These are phyloP conservation scores for Glycyrrhiza uralensis DNA, from an alignment of 306 rosid species.

Conservation along the genomic window DNA sequence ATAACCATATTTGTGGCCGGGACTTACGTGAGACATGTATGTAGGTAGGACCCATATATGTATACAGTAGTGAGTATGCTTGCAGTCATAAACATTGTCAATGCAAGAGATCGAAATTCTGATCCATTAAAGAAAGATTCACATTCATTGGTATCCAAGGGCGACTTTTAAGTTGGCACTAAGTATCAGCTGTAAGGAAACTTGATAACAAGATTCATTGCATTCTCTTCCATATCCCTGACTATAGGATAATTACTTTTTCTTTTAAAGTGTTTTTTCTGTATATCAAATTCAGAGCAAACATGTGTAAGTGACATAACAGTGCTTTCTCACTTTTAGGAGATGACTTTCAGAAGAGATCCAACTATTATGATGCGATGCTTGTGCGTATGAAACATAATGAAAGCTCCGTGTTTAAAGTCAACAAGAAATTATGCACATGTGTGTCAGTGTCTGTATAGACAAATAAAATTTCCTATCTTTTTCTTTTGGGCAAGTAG, in stretches of 20 bases:
- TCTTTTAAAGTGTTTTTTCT: constrained; percentile 9
- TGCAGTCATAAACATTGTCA: neutral
- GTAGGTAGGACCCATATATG: neutral
- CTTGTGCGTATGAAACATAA: constrained; percentile 34
- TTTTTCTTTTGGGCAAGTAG: neutral
- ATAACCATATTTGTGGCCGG: neutral
- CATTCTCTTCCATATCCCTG: neutral
- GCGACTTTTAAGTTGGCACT: no score
- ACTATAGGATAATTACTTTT: neutral
- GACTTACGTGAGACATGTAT: neutral
- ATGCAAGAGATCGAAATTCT: neutral
- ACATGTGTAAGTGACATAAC: constrained; percentile 36
- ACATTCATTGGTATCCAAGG: neutral
- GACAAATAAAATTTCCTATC: neutral
- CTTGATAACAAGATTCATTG: constrained; percentile 4
- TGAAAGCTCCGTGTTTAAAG: constrained; percentile 32
- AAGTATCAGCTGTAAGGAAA: neutral
- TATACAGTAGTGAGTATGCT: no score
- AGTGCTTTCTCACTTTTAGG: constrained; percentile 31
- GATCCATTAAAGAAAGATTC: neutral
- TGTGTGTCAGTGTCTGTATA: neutral
- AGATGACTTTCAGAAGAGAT: constrained; percentile 11
- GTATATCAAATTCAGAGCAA: constrained; percentile 18
- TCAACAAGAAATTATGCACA: constrained; percentile 25
- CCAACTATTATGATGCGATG: constrained; percentile 43